Conservation (phyloP, 1,139 yeast genomes). For the Saccharomyces pastorianus region DNA sequence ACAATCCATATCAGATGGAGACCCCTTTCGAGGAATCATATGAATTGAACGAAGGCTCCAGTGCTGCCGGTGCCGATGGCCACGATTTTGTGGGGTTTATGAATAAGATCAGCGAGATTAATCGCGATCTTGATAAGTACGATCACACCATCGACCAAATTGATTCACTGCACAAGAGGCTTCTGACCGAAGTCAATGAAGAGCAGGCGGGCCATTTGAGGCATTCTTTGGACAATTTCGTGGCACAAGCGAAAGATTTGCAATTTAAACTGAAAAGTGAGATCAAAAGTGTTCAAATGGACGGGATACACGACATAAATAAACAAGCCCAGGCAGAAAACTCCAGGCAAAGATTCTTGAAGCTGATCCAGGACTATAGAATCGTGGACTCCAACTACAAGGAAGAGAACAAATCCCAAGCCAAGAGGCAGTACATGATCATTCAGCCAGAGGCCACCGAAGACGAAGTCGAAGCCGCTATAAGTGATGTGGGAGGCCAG, state of each 20-base stretch:
- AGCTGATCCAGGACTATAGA: conserved; percentile 78
- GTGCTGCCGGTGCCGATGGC: conserved; percentile 8
- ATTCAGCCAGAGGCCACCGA: conserved; percentile 91
- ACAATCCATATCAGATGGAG: conserved; percentile 12
- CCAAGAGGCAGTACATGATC: conserved; percentile 86
- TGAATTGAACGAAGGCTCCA: conserved; percentile 8
- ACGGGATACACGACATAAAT: conserved; percentile 64
- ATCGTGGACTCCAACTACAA: conserved; percentile 80
- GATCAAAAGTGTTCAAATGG: conserved; percentile 69
- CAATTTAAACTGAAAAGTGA: conserved; percentile 68
- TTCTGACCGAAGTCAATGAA: conserved; percentile 79
- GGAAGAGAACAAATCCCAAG: conserved; percentile 77
- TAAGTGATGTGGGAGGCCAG: conserved; percentile 76
- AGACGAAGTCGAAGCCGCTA: conserved; percentile 73
- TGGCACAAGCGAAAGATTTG: conserved; percentile 70
- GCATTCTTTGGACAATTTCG: conserved; percentile 68
- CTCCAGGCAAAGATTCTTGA: conserved; percentile 76
- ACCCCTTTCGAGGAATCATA: conserved; percentile 14
- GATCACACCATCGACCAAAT: conserved; percentile 69
- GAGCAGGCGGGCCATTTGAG: conserved; percentile 66
- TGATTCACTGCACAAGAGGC: conserved; percentile 71
- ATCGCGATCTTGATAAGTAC: conserved; percentile 73
- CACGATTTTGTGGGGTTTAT: conserved; percentile 71
- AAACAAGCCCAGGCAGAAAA: conserved; percentile 88
- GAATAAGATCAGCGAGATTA: conserved; percentile 75